These are phyloP conservation scores for Bacterosira constricta DNA, from an alignment of 108 stramenopile species.

Conservation along the genomic window DNA sequence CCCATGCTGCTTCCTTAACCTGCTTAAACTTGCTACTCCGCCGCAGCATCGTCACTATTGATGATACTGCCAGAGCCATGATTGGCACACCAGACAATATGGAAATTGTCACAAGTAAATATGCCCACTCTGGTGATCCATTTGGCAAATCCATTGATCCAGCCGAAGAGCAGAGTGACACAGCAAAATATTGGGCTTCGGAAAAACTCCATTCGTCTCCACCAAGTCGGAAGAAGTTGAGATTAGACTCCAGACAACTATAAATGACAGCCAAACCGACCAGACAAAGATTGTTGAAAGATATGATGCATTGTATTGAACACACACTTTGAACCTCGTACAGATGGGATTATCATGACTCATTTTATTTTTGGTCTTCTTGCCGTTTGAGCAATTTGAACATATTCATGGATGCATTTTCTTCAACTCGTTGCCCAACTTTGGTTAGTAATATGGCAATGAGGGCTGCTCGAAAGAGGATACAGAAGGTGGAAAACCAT, in stretches of 20 bases:
- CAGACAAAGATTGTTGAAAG: constrained; percentile 15
- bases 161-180: constrained; percentile 32
- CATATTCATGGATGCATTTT: constrained; percentile 23
- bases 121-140: constrained; percentile 12
- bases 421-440: constrained; percentile 23
- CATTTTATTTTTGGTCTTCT: constrained; percentile 43
- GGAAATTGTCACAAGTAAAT: constrained; percentile 25
- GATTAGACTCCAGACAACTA: constrained; percentile 32
- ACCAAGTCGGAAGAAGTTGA: constrained; percentile 12
- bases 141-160: constrained; percentile 20
- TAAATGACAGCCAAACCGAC: constrained; percentile 33
- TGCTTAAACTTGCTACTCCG: constrained; percentile 28
- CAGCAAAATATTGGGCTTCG: constrained; percentile 40
- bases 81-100: constrained; percentile 43
- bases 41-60: constrained; percentile 32
- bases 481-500: constrained; percentile 42
- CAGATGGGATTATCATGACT: constrained; percentile 26
- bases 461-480: constrained; percentile 26
- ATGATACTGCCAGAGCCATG: constrained; percentile 40
- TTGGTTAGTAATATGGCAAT: constrained; percentile 37
- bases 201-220: constrained; percentile 12
- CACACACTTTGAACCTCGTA: constrained; percentile 11
- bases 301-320: constrained; percentile 32
- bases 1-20: constrained; percentile 38
- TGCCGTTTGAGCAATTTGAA: constrained; percentile 31